Percentiles rank a stretch among this genome's conserved stretches.
Evolutionary conservation across 768 basidiomycete species (phyloP).

Genomic region (Suillus brevipes): DNA sequence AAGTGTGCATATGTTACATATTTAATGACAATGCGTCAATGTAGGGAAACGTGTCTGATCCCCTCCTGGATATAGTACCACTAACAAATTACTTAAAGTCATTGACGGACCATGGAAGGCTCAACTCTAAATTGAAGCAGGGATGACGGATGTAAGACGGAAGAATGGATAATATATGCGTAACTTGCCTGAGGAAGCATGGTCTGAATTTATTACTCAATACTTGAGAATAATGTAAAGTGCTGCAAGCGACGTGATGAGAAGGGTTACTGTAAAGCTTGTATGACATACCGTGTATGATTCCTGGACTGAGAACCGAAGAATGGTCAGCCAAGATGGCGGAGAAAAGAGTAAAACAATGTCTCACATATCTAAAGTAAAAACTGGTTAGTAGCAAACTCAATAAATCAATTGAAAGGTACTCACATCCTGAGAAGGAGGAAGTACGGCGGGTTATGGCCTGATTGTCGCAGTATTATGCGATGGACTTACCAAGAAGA

Average conservation of each 20-base stretch:
- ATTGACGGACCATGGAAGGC: not conserved
- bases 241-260: slow-evolving; percentile 42
- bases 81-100: not conserved
- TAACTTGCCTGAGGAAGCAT: not conserved
- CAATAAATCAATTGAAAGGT: not conserved
- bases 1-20: not conserved
- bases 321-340: slow-evolving; percentile 14
- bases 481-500: slow-evolving; percentile 53
- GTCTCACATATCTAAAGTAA: slow-evolving; percentile 2
- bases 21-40: not conserved
- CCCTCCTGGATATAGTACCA: not conserved
- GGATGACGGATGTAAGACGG: not conserved
- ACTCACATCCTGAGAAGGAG: slow-evolving; percentile 54
- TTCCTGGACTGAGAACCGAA: slow-evolving; percentile 56
- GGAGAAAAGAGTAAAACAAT: not conserved
- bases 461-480: not conserved
- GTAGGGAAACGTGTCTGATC: not conserved
- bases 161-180: too few relatives aligned
- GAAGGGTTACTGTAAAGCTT: slow-evolving; percentile 1
- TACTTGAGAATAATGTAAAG: slow-evolving; percentile 83
- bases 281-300: slow-evolving; percentile 61
- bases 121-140: not conserved
- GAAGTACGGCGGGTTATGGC: not conserved
- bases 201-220: slow-evolving; percentile 27
- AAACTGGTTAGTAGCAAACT: not conserved